Percentiles rank a stretch among this genome's conserved stretches.
These are phyloP conservation scores for Solanum hybrid DNA, from an alignment of 305 asterid genomes.

Conservation along the genomic window DNA sequence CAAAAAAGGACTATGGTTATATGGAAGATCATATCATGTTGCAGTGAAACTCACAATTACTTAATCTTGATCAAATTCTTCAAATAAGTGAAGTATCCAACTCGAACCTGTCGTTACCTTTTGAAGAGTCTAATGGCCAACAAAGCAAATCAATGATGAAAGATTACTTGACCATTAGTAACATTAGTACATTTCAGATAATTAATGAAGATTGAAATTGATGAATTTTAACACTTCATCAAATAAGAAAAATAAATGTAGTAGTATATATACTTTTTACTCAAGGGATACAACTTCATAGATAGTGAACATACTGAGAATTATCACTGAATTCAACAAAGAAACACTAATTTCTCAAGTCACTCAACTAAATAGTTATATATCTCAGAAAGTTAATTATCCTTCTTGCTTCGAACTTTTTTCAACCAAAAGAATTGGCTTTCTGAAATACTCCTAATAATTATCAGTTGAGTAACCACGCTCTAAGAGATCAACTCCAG, in stretches of 20 bases:
- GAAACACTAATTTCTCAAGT: neutral
- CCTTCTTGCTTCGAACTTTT: neutral
- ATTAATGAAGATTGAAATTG: neutral
- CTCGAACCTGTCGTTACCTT: neutral
- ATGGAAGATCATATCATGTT: neutral
- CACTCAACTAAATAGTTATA: neutral
- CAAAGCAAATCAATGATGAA: neutral
- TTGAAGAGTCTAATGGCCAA: neutral
- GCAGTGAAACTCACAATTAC: neutral
- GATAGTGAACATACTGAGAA: neutral
- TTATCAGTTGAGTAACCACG: neutral
- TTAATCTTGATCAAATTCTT: neutral
- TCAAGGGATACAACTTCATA: neutral
- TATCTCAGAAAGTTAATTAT: neutral
- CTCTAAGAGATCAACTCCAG: neutral
- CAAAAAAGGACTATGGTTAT: neutral
- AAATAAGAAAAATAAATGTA: neutral
- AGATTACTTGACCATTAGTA: neutral
- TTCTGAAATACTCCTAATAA: neutral
- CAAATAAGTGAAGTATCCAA: neutral
- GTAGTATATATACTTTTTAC: neutral
- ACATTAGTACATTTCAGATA: neutral
- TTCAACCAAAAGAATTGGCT: neutral
- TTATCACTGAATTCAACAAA: neutral
- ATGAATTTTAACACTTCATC: neutral